These are phyloP conservation scores for Candida gorgasii DNA, from an alignment of 805 yeast genomes.

Conservation along the genomic window DNA sequence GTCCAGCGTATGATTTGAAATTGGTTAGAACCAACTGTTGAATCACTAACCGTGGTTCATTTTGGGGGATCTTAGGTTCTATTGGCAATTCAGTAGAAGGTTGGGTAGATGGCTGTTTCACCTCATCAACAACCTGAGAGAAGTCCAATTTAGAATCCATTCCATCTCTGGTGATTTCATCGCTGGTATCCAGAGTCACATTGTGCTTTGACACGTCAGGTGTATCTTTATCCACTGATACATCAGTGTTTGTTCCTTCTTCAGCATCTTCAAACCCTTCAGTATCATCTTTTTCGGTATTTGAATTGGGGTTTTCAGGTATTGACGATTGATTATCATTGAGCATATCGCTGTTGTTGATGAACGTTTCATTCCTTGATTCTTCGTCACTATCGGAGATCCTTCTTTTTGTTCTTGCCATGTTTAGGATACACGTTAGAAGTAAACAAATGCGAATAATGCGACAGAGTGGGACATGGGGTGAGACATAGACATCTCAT, in stretches of 20 bases:
- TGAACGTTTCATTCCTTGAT: constrained; percentile 26
- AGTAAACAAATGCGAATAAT: constrained; percentile 16
- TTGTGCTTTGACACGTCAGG: constrained; percentile 12
- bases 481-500: too few species aligned
- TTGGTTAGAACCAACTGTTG: constrained; percentile 71
- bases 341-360: constrained; percentile 43
- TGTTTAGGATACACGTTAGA: constrained; percentile 6
- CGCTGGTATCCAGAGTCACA: constrained; percentile 18
- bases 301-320: neutral
- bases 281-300: neutral
- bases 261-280: constrained; percentile 1
- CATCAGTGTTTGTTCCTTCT: constrained; percentile 7
- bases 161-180: constrained; percentile 15
- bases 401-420: constrained; percentile 13
- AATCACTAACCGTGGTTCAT: constrained; percentile 69
- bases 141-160: neutral
- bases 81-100: neutral
- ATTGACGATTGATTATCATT: too few species aligned
- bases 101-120: neutral
- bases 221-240: constrained; percentile 5
- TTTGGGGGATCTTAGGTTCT: constrained; percentile 14
- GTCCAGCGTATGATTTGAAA: constrained; percentile 95
- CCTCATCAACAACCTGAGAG: too few species aligned
- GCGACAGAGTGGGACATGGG: too few species aligned
- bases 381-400: constrained; percentile 9